phyloP scores from a whole-genome alignment of 108 stramenopile genomes.

The Ochromonas danica region DNA sequence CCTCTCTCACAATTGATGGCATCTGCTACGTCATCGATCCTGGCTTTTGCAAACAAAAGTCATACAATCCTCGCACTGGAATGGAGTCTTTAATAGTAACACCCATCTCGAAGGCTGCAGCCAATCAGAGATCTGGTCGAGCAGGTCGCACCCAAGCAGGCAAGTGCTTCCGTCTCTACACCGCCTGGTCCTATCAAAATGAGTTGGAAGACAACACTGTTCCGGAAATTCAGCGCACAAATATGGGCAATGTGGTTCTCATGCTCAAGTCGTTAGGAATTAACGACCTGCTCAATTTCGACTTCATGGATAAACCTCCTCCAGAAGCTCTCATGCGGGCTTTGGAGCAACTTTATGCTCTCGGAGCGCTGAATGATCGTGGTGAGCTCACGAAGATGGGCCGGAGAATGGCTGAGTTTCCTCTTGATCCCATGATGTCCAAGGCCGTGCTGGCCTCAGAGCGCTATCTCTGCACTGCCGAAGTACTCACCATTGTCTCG shows the following conservation, averaged over 20 bases:
- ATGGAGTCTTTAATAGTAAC: slow-evolving; percentile 96
- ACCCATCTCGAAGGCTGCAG: slow-evolving; percentile 92
- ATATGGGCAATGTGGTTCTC: slow-evolving; percentile 96
- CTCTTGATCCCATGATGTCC: slow-evolving; percentile 94
- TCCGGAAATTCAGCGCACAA: slow-evolving; percentile 96
- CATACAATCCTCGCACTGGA: slow-evolving; percentile 89
- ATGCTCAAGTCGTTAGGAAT: slow-evolving; percentile 97
- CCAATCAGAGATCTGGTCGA: slow-evolving; percentile 87
- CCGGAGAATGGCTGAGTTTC: slow-evolving; percentile 97
- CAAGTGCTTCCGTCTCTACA: slow-evolving; percentile 98
- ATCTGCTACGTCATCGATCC: slow-evolving; percentile 98
- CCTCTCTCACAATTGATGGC: slow-evolving; percentile 92
- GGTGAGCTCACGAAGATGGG: slow-evolving; percentile 98
- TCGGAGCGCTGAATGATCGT: slow-evolving; percentile 95
- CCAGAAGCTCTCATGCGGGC: slow-evolving; percentile 90
- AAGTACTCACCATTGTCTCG: slow-evolving; percentile 83
- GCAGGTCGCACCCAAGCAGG: slow-evolving; percentile 95
- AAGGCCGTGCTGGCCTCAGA: slow-evolving; percentile 90
- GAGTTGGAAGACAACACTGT: slow-evolving; percentile 95
- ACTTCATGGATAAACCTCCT: slow-evolving; percentile 94
- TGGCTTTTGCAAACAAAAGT: slow-evolving; percentile 96
- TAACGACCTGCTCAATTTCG: slow-evolving; percentile 93
- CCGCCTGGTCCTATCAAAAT: slow-evolving; percentile 92
- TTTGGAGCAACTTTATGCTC: slow-evolving; percentile 94
- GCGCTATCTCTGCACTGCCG: slow-evolving; percentile 84